phyloP scores from a whole-genome alignment of 2,329 filamentous ascomycete species.

The Coccinonectria pachysandricola region DNA sequence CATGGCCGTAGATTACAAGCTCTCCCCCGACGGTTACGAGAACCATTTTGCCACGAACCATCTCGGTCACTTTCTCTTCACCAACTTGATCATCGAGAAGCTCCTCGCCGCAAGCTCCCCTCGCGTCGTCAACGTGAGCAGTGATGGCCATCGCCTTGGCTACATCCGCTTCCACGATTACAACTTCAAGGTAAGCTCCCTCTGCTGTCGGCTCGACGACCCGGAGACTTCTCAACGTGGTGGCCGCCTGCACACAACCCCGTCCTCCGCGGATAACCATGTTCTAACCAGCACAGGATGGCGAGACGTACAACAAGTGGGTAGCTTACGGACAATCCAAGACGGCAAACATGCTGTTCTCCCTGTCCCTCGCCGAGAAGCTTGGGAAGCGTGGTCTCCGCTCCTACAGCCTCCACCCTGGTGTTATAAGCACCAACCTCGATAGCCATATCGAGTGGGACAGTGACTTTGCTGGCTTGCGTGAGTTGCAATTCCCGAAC shows the following conservation, averaged over 20 bases:
- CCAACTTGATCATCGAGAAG: conserved; percentile 33
- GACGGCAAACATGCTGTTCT: conserved; percentile 27
- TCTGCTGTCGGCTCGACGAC: background rate
- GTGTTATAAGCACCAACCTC: conserved; percentile 16
- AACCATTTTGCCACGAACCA: conserved; percentile 35
- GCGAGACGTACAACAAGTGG: conserved; percentile 22
- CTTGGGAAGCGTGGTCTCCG: conserved; percentile 20
- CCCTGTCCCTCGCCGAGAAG: conserved; percentile 21
- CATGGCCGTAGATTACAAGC: conserved; percentile 25
- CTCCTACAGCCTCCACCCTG: conserved; percentile 26
- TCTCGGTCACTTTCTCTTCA: conserved; percentile 35
- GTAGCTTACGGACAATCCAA: conserved; percentile 29
- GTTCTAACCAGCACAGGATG: conserved; percentile 18
- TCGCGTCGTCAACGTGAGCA: conserved; percentile 33
- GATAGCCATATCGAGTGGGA: conserved; percentile 8
- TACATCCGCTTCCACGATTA: conserved; percentile 25
- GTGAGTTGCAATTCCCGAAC: no score
- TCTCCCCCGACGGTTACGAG: conserved; percentile 30
- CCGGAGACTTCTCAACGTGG: background rate
- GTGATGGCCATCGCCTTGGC: conserved; percentile 19
- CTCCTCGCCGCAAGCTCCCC: conserved; percentile 24
- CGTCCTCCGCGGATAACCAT: no score
- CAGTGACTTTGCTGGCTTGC: no score
- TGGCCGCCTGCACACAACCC: no score
- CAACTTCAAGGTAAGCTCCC: conserved; percentile 19